These are phyloP conservation scores for Lactarius tabidus DNA, from an alignment of 768 basidiomycete species.

Conservation along the genomic window DNA sequence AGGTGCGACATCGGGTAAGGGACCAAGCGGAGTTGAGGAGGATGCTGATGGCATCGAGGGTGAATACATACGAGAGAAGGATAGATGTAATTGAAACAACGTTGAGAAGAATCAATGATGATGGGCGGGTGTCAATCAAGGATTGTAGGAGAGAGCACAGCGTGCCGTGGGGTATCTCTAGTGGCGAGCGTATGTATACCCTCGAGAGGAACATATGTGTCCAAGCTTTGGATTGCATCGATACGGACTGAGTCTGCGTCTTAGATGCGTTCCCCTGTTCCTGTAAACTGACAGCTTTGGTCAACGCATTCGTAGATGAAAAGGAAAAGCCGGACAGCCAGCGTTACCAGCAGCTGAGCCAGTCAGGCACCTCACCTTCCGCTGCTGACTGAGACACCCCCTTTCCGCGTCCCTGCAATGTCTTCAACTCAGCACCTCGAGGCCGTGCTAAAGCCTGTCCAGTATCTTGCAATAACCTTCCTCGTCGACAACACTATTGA, in stretches of 20 bases:
- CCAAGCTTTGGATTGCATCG: neutral
- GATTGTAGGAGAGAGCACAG: neutral
- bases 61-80: conserved; percentile 6
- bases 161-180: neutral
- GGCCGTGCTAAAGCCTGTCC: conserved; percentile 19
- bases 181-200: neutral
- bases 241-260: neutral
- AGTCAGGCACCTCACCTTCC: neutral
- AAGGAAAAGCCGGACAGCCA: neutral
- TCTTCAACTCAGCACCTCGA: neutral
- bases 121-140: neutral
- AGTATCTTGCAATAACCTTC: conserved; percentile 27
- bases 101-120: conserved; percentile 4
- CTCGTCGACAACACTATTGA: conserved; percentile 38
- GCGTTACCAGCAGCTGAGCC: conserved; percentile 1
- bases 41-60: conserved; percentile 18
- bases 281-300: neutral
- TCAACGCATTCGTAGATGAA: too few species aligned
- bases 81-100: neutral
- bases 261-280: neutral
- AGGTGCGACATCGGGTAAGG: neutral
- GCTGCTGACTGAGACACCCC: neutral
- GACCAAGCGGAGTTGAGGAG: conserved; percentile 10
- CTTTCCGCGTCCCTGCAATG: neutral
- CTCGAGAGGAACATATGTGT: neutral